These are phyloP conservation scores for Quercus engelmannii DNA, from an alignment of 306 rosid species.

Conservation along the genomic window DNA sequence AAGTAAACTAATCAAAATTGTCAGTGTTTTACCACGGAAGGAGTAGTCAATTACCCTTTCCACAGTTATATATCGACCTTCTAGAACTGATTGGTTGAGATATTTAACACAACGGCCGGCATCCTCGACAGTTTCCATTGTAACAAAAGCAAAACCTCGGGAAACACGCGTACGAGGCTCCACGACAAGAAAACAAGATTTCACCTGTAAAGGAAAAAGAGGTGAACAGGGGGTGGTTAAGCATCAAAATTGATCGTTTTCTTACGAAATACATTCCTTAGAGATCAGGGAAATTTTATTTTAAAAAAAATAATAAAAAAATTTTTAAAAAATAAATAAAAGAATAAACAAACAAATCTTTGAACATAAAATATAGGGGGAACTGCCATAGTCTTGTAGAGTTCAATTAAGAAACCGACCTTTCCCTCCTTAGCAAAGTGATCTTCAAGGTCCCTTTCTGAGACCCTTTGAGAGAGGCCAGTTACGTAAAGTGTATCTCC, in stretches of 20 bases:
- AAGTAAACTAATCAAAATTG: conserved; percentile 25
- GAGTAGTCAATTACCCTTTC: conserved; percentile 70
- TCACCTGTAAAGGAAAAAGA: conserved; percentile 49
- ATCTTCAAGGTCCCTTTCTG: conserved; percentile 85
- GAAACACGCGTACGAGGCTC: conserved; percentile 90
- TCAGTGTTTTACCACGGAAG: conserved; percentile 19
- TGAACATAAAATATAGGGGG: background rate
- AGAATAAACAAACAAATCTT: background rate
- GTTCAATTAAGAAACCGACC: conserved; percentile 33
- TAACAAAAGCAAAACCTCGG: conserved; percentile 95
- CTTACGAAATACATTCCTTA: too few species aligned
- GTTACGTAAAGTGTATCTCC: conserved; percentile 95
- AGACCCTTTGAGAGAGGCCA: conserved; percentile 86
- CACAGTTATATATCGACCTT: conserved; percentile 94
- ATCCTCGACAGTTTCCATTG: conserved; percentile 75
- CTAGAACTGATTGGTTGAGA: conserved; percentile 92
- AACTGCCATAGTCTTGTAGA: background rate
- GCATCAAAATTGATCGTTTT: background rate
- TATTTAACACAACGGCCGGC: conserved; percentile 84
- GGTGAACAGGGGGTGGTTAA: background rate
- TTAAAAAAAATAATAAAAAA: too few species aligned
- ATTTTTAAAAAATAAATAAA: background rate
- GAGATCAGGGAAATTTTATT: too few species aligned
- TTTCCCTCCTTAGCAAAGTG: conserved; percentile 96
- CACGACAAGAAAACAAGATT: conserved; percentile 93